These are phyloP conservation scores for Melampsora americana DNA, from an alignment of 1,284 basidiomycete species.

Conservation along the genomic window DNA sequence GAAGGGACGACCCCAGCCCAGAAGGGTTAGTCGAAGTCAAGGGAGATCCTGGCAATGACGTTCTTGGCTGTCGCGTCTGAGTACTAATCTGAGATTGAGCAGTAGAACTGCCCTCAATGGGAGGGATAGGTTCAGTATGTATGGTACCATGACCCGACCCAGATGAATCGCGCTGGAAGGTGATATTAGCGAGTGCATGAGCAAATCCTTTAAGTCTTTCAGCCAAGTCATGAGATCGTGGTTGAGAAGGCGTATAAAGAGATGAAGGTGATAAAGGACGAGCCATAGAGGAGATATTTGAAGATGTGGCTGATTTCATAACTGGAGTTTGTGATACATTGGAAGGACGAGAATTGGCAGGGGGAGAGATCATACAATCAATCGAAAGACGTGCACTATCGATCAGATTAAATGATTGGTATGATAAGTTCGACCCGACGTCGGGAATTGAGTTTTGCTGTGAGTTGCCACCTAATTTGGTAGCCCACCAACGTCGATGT, in stretches of 20 bases:
- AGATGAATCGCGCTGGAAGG: not conserved
- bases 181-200: not conserved
- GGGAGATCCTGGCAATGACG: not conserved
- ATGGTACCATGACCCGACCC: not conserved
- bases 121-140: not conserved
- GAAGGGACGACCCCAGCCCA: not conserved
- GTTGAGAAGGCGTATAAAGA: not conserved
- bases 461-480: not conserved
- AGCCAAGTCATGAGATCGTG: not conserved
- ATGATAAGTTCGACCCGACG: not conserved
- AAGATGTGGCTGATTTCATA: not conserved
- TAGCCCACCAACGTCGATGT: conserved; percentile 18
- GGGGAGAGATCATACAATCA: not conserved
- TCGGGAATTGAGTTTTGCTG: not conserved
- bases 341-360: not conserved
- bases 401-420: conserved; percentile 4
- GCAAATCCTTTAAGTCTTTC: not conserved
- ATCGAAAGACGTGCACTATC: conserved; percentile 1
- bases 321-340: not conserved
- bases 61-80: not conserved
- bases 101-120: not conserved
- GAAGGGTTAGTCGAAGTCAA: not conserved
- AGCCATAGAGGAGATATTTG: not conserved
- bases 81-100: not conserved
- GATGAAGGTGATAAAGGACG: not conserved